These are phyloP conservation scores for Pseudonitzschia delicatissima DNA, from an alignment of 108 stramenopile genomes.

Conservation along the genomic window DNA sequence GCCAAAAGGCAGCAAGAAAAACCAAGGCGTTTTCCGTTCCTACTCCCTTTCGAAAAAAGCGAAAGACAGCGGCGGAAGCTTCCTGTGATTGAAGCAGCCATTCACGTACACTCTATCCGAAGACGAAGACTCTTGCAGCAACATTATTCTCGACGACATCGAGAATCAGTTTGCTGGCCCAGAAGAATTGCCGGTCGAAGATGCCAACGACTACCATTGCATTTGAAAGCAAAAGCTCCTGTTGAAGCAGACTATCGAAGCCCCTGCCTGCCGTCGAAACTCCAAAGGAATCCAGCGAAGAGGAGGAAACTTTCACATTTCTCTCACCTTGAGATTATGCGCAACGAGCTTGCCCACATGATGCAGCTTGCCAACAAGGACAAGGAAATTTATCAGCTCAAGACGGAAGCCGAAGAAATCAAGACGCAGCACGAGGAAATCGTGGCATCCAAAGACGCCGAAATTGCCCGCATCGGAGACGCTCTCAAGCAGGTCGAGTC, in stretches of 20 bases:
- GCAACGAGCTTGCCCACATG: slow-evolving; percentile 11
- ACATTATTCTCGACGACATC: neutral
- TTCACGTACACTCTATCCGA: slow-evolving; percentile 10
- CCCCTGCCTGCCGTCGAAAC: too few relatives aligned
- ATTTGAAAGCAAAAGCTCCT: too few relatives aligned
- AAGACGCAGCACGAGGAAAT: neutral
- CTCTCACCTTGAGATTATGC: slow-evolving; percentile 7
- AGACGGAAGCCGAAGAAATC: neutral
- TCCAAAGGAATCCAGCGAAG: too few relatives aligned
- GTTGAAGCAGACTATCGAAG: too few relatives aligned
- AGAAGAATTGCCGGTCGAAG: slow-evolving; percentile 1
- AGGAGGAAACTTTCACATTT: slow-evolving; percentile 5
- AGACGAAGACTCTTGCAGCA: neutral
- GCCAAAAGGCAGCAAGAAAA: neutral
- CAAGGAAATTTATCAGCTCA: neutral
- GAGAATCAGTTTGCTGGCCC: neutral
- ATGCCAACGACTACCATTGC: too few relatives aligned
- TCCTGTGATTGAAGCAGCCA: slow-evolving; percentile 2
- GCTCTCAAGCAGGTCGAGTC: neutral
- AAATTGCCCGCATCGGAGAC: neutral
- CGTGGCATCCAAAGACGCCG: neutral
- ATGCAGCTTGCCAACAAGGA: slow-evolving; percentile 17
- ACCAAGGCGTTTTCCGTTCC: slow-evolving; percentile 1
- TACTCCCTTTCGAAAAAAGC: neutral
- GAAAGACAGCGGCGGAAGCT: neutral